These are phyloP conservation scores for Neurospora sublineolata DNA, from an alignment of 495 filamentous ascomycete species.

Conservation along the genomic window DNA sequence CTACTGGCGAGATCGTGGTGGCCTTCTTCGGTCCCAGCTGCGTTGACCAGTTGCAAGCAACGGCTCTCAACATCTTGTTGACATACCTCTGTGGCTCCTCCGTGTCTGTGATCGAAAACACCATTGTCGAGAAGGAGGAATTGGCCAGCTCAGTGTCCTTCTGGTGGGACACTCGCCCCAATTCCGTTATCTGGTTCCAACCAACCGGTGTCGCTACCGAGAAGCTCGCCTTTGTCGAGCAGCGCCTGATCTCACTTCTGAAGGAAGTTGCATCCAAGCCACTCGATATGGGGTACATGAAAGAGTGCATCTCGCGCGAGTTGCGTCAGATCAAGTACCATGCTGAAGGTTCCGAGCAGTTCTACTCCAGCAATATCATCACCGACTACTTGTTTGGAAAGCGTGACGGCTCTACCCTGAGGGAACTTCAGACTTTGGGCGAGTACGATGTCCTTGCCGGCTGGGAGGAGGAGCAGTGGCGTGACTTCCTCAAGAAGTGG, in stretches of 20 bases:
- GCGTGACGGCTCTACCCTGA: conserved; percentile 69
- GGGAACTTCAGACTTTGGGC: conserved; percentile 51
- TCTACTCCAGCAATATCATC: conserved; percentile 72
- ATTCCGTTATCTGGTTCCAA: conserved; percentile 69
- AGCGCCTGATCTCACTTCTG: conserved; percentile 73
- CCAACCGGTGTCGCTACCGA: conserved; percentile 77
- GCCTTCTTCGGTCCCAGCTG: conserved; percentile 76
- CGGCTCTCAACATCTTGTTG: conserved; percentile 64
- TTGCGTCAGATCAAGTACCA: conserved; percentile 66
- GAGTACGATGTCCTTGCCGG: conserved; percentile 66
- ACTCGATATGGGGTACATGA: conserved; percentile 79
- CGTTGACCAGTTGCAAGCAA: conserved; percentile 47
- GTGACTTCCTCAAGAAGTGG: conserved; percentile 68
- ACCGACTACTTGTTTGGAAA: conserved; percentile 85
- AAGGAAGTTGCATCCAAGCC: conserved; percentile 66
- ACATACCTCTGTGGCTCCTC: conserved; percentile 86
- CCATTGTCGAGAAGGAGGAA: conserved; percentile 86
- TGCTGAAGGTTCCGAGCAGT: conserved; percentile 61
- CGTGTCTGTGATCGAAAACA: conserved; percentile 81
- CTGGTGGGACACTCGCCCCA: conserved; percentile 64
- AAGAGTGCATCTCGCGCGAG: conserved; percentile 72
- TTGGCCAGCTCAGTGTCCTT: conserved; percentile 74
- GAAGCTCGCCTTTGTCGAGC: conserved; percentile 70
- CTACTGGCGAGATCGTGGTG: conserved; percentile 71
- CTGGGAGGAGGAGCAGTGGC: conserved; percentile 80